phyloP scores from a whole-genome alignment of 306 rosid species.

The Hippophae gyantsensis region DNA sequence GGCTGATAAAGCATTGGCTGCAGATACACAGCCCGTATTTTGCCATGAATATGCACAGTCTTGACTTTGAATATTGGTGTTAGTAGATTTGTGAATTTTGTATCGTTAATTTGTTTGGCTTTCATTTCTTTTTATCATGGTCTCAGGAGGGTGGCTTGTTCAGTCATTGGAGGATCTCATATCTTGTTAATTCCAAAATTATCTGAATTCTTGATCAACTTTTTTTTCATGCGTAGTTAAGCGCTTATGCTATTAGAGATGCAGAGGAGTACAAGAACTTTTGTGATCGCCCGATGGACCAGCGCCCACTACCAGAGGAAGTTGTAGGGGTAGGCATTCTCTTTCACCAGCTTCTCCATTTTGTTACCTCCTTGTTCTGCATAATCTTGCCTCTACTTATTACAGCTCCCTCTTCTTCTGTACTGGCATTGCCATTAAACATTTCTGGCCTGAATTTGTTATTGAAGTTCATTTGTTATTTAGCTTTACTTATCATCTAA shows the following conservation, averaged over 20 bases:
- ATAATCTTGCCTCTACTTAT: not conserved
- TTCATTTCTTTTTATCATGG: no score
- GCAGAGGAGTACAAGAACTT: constrained; percentile 91
- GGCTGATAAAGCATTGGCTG: no score
- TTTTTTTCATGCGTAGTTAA: constrained; percentile 40
- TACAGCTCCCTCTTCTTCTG: not conserved
- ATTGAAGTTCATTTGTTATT: constrained; percentile 5
- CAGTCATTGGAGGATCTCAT: not conserved
- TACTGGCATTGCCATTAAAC: constrained; percentile 1
- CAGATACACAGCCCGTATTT: no score
- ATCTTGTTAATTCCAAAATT: not conserved
- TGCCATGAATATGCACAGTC: no score
- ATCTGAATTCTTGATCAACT: constrained; percentile 4
- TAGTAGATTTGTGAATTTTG: no score
- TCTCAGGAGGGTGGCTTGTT: not conserved
- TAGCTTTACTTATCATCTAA: constrained; percentile 2
- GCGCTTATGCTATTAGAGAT: constrained; percentile 85
- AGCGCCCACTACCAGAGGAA: constrained; percentile 91
- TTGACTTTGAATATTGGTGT: no score
- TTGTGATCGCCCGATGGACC: constrained; percentile 93
- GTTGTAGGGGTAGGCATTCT: constrained; percentile 67
- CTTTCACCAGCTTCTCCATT: constrained; percentile 9
- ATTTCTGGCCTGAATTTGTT: not conserved
- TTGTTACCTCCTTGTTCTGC: not conserved
- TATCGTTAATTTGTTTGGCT: no score